phyloP scores from a whole-genome alignment of 768 basidiomycete genomes.

The Podaxis carcinomalis region DNA sequence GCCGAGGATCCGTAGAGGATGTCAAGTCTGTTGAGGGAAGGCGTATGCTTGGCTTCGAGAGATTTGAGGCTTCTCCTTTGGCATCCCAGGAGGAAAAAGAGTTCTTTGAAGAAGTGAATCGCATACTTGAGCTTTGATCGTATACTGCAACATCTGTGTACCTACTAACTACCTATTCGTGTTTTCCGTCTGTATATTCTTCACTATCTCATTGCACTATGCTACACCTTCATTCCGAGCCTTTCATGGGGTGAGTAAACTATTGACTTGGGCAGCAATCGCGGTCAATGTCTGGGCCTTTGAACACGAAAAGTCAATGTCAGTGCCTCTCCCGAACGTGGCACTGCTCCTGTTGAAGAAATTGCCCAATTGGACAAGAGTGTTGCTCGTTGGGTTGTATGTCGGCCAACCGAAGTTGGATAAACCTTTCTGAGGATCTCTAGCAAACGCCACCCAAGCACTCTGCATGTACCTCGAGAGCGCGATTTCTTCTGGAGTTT shows the following conservation, averaged over 20 bases:
- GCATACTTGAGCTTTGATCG: constrained; percentile 15
- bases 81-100: not conserved
- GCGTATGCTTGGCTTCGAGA: constrained; percentile 38
- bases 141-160: not conserved
- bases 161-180: not conserved
- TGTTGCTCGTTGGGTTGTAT: constrained; percentile 16
- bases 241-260: not conserved
- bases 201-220: not conserved
- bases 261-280: constrained; percentile 1
- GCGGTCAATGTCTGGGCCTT: not conserved
- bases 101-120: constrained; percentile 16
- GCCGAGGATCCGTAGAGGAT: constrained; percentile 31
- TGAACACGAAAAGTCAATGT: constrained; percentile 4
- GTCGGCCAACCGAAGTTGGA: constrained; percentile 18
- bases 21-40: constrained; percentile 30
- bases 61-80: constrained; percentile 18
- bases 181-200: not conserved
- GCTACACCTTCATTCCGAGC: not conserved
- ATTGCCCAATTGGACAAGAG: constrained; percentile 20
- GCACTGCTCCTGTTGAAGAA: constrained; percentile 15
- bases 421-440: constrained; percentile 29
- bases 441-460: constrained; percentile 41
- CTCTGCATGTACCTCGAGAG: constrained; percentile 31
- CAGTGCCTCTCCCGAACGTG: constrained; percentile 5
- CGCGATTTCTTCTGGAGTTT: constrained; percentile 21